These are phyloP conservation scores for Plantago elongata DNA, from an alignment of 257 asterid genomes.

Conservation along the genomic window DNA sequence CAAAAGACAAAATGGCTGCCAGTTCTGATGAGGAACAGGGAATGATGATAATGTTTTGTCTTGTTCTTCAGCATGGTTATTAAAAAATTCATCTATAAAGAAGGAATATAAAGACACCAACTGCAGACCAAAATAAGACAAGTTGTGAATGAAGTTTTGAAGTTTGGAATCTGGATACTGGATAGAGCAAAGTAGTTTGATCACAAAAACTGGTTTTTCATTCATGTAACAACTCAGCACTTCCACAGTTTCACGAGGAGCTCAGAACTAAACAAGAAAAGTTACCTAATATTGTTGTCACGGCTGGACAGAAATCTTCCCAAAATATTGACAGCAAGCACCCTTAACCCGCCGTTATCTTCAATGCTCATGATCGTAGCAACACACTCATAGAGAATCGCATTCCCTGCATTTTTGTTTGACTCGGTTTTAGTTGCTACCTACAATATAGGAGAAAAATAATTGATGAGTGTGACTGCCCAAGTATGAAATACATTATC, in stretches of 20 bases:
- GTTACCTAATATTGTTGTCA: slow-evolving; percentile 90
- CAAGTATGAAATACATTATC: no score
- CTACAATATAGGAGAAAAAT: slow-evolving; percentile 38
- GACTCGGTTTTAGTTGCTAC: slow-evolving; percentile 98
- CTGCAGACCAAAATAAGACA: no score
- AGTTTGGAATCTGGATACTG: no score
- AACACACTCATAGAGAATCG: slow-evolving; percentile 96
- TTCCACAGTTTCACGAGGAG: background rate
- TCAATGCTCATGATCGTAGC: slow-evolving; percentile 89
- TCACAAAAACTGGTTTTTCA: background rate
- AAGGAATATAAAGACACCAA: no score
- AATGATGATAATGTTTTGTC: no score
- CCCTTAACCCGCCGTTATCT: slow-evolving; percentile 94
- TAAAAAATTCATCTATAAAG: no score
- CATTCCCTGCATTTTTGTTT: slow-evolving; percentile 93
- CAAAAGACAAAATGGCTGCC: no score
- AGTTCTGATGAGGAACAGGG: no score
- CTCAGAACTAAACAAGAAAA: background rate
- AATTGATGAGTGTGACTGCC: slow-evolving; percentile 1
- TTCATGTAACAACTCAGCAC: background rate
- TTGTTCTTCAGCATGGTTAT: no score
- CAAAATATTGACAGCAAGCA: slow-evolving; percentile 91
- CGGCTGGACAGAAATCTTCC: slow-evolving; percentile 98
- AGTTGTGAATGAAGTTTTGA: no score
- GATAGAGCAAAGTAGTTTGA: no score